Evolutionary conservation across 2,329 filamentous ascomycete genomes (phyloP).

Genomic region (Alternaria triticina): DNA sequence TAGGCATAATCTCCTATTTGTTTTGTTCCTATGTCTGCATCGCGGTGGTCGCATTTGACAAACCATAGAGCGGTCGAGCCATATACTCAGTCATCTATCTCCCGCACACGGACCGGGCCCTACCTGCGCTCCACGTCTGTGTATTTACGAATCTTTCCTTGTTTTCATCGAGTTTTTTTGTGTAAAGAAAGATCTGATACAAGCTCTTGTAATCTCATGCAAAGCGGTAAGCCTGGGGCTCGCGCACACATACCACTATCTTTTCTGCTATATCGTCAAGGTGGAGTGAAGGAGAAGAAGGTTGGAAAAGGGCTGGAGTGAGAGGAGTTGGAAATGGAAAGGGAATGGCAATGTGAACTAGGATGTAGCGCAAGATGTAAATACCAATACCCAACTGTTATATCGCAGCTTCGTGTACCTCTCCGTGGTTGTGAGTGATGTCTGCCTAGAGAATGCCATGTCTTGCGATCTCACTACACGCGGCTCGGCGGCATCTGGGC

Average conservation of each 20-base stretch:
- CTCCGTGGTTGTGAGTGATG: not conserved
- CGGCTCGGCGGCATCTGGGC: not conserved
- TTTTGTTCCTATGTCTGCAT: not conserved
- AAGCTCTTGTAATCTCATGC: conserved; percentile 17
- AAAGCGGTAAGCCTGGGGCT: conserved; percentile 12
- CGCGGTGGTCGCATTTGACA: not conserved
- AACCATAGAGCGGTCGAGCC: not conserved
- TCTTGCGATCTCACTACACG: not conserved
- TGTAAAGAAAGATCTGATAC: conserved; percentile 13
- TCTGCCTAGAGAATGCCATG: not conserved
- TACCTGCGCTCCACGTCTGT: not conserved
- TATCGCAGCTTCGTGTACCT: not conserved
- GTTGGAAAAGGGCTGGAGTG: not conserved
- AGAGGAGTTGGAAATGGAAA: not conserved
- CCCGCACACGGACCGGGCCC: not conserved
- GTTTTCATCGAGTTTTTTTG: conserved; percentile 1
- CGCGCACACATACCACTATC: conserved; percentile 4
- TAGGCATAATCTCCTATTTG: not conserved
- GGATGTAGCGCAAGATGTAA: not conserved
- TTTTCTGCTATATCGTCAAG: conserved; percentile 5
- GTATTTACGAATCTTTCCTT: conserved; percentile 10
- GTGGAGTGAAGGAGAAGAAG: not conserved
- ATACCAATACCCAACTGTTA: not conserved
- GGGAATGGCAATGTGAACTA: not conserved
- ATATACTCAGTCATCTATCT: not conserved